These are phyloP conservation scores for Microthlaspi erraticum DNA, from an alignment of 345 rosid genomes.

Conservation along the genomic window DNA sequence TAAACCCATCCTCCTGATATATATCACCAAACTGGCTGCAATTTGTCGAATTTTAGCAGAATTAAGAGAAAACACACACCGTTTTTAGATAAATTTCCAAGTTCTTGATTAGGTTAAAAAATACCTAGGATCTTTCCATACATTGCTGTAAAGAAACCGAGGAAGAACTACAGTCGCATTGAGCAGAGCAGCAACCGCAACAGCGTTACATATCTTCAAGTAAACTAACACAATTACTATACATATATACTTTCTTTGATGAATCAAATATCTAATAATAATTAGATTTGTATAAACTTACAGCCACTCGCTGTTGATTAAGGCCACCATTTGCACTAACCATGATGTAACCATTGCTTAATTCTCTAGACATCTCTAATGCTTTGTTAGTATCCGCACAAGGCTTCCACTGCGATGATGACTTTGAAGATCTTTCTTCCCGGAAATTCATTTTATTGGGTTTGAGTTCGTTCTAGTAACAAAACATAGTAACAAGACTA, in stretches of 20 bases:
- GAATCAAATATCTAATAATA: not conserved
- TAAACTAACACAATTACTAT: constrained; percentile 20
- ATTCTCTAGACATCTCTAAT: constrained; percentile 49
- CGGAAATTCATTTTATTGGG: constrained; percentile 54
- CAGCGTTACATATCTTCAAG: constrained; percentile 82
- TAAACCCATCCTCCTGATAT: constrained; percentile 72
- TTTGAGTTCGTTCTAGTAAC: constrained; percentile 60
- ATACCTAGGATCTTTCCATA: constrained; percentile 98
- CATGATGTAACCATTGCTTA: constrained; percentile 67
- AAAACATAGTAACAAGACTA: constrained; percentile 1
- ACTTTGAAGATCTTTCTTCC: constrained; percentile 60
- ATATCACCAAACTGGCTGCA: constrained; percentile 88
- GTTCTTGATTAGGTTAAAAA: constrained; percentile 30
- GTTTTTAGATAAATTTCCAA: not conserved
- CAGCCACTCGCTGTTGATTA: constrained; percentile 96
- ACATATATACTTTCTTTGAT: constrained; percentile 13
- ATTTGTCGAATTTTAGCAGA: not conserved
- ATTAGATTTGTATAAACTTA: constrained; percentile 48
- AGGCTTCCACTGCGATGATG: constrained; percentile 78
- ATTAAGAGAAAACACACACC: not conserved
- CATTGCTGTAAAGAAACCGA: constrained; percentile 89
- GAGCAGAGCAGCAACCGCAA: constrained; percentile 77
- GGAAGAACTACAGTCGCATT: constrained; percentile 84
- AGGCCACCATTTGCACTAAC: constrained; percentile 96
- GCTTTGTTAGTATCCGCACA: constrained; percentile 60